phyloP scores from a whole-genome alignment of 352 stramenopile genomes.

The Thraustotheca clavata region DNA sequence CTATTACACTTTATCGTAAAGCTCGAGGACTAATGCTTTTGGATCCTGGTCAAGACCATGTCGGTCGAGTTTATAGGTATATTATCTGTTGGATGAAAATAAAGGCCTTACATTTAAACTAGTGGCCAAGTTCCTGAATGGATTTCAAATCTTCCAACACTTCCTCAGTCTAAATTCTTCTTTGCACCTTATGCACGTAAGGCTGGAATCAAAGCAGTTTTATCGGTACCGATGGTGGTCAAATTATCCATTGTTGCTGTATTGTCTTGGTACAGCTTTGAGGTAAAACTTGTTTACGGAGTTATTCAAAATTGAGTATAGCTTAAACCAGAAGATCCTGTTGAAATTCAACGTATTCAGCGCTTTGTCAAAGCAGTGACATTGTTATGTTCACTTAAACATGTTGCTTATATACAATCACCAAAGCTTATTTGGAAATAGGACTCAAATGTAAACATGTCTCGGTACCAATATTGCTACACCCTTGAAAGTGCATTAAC shows the following conservation, averaged over 20 bases:
- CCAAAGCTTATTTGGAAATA: constrained; percentile 3
- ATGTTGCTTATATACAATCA: constrained; percentile 29
- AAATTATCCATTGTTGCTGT: constrained; percentile 75
- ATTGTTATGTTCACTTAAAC: constrained; percentile 45
- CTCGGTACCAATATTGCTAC: constrained; percentile 71
- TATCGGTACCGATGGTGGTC: constrained; percentile 73
- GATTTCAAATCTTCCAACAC: constrained; percentile 35
- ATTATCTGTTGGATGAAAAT: background rate
- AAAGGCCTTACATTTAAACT: background rate
- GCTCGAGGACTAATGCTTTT: constrained; percentile 60
- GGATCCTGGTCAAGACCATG: constrained; percentile 66
- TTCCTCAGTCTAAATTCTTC: constrained; percentile 62
- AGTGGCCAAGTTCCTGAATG: constrained; percentile 64
- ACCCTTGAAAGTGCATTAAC: constrained; percentile 65
- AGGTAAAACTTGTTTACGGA: constrained; percentile 26
- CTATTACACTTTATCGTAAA: constrained; percentile 69
- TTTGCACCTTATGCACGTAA: constrained; percentile 54
- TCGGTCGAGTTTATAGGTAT: constrained; percentile 45
- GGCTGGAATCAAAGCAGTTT: constrained; percentile 50
- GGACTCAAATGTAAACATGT: constrained; percentile 29
- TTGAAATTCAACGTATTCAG: constrained; percentile 63
- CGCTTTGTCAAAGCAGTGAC: constrained; percentile 56
- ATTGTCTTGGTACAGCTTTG: constrained; percentile 68
- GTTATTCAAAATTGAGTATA: background rate
- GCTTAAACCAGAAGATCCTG: constrained; percentile 30